Base-by-base conservation (phyloP, 768 basidiomycete species). In the Leccinum barrowsii region DNA sequence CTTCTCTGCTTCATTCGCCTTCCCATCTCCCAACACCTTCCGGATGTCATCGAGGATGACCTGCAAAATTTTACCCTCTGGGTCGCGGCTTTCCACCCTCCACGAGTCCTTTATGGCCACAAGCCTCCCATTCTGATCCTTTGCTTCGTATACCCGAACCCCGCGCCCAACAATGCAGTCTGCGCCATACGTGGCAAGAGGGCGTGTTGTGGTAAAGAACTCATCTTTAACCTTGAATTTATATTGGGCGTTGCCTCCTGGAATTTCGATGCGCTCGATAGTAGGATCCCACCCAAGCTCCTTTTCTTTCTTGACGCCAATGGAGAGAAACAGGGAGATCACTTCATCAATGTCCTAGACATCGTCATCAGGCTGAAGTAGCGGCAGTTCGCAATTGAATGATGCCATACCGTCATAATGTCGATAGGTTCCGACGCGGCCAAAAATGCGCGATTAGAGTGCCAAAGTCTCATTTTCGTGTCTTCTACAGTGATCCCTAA, bases 381-480 rank as follows among this genome's bases (percentile, higher is more conserved):
- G 24, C 24, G 24, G 3, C 24, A 24, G 24, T 32, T 12, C 4
- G 32, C 32, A 32, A 32, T 24, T 24, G 24, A 12, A 32, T 32
- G 32, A 24, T 24, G 24, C 1, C 11, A 32, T 32, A 32, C 32
- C 32, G 32, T 30, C 30, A 30, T 37, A 17, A 58, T 57, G 26
- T 59, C 2, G 17, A 65, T 19, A 0, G 56, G 37, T 5, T 1
- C 7, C 5, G 50, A 58, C 7, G 48, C 42, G 0, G 50, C n/a
- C n/a, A 65, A 44, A 3, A 57, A 46, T 15, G 53, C 46, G 5
- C 44, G 35, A 51, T 50, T 37, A 13, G 5, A 6, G 12, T 42
- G 66, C 75, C 75, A 76, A 19, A 75, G 1, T 21, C 74, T 62
- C 63, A 68, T 7, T 15, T n/a, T 7, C 40, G 7, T 42, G 40